Base-by-base conservation (phyloP, 768 basidiomycete genomes). In the Lactifluus echinatus region DNA sequence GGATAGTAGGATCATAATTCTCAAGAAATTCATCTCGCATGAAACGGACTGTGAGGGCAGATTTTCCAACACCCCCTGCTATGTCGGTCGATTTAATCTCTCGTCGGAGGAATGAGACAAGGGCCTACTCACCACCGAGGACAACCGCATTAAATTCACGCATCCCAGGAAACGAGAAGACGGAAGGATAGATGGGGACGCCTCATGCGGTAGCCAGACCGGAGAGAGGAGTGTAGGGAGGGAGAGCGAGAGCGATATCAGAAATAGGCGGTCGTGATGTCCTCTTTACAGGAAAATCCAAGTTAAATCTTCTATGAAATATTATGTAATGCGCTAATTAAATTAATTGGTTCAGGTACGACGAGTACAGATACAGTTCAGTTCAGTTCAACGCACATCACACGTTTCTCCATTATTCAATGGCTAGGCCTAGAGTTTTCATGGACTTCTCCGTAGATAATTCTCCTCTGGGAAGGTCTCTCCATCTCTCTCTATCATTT, bases 41-140 rank as follows among this genome's bases (percentile, higher is more conserved):
- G 68, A 85, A 90, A 57, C 87, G 80, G 64, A 89, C 83, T 67
- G 88, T 89, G 33, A 93, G 75, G 12, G 90, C 88, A 24, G 89
- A 91, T 71, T 93, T 93, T 47, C 90, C 90, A 52, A 93, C 89
- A 23, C 90, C 90, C 65, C 90, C 90, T 66, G 89, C 89, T 90
- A 47, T 63, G n/a, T 14, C 40, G 33, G 34, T 15, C 17, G 11
- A 43, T 45, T 43, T 36, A 60, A 47, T 46, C 23, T 42, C 11
- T 47, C 43, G 19, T 5, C 8, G 11, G 47, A 11, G 33, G 17
- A 21, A 57, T 8, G 34, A 59, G 48, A 48, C n/a, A 50, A 54
- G 54, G 29, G 45, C 24, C 48, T 29, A 69, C 79, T 61, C 64
- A 87, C 88, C 88, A 65, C 89, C 89, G 50, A 91, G 82, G 44